Conservation (phyloP, 768 basidiomycete species). For the Macrolepiota fuliginosa region DNA sequence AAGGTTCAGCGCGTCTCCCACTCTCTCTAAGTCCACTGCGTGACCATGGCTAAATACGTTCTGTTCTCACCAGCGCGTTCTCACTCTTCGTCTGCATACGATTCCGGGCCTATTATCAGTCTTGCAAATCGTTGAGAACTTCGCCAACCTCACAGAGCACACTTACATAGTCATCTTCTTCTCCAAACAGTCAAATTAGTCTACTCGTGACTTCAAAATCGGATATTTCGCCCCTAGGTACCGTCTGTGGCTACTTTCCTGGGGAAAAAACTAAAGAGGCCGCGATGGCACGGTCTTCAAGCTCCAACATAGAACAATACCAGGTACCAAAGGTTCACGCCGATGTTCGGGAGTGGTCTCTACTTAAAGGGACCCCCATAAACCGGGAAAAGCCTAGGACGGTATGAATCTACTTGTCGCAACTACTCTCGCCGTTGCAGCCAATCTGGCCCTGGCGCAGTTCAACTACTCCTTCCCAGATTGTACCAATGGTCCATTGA, state of each 20-base stretch:
- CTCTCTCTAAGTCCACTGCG: background rate
- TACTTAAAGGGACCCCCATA: background rate
- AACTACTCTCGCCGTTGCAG: background rate
- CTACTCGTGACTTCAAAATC: background rate
- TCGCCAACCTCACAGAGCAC: background rate
- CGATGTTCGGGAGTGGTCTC: background rate
- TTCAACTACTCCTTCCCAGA: conserved; percentile 43
- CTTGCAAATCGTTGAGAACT: background rate
- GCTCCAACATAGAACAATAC: background rate
- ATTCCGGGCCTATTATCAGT: background rate
- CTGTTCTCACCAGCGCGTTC: background rate
- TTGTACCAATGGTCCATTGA: conserved; percentile 44
- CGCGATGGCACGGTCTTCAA: background rate
- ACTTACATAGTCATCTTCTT: background rate
- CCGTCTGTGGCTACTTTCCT: background rate
- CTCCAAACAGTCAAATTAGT: background rate
- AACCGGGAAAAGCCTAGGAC: background rate
- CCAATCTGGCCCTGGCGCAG: background rate
- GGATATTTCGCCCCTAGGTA: background rate
- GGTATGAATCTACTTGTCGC: conserved; percentile 5
- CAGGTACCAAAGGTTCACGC: background rate
- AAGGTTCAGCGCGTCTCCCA: background rate
- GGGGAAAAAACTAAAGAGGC: background rate
- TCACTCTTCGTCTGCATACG: background rate
- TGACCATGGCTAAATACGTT: background rate